A percentile compares a stretch with the other conserved stretches of the same genome.
These are phyloP conservation scores for Scutellaria minor DNA, from an alignment of 257 asterid genomes.

Conservation along the genomic window DNA sequence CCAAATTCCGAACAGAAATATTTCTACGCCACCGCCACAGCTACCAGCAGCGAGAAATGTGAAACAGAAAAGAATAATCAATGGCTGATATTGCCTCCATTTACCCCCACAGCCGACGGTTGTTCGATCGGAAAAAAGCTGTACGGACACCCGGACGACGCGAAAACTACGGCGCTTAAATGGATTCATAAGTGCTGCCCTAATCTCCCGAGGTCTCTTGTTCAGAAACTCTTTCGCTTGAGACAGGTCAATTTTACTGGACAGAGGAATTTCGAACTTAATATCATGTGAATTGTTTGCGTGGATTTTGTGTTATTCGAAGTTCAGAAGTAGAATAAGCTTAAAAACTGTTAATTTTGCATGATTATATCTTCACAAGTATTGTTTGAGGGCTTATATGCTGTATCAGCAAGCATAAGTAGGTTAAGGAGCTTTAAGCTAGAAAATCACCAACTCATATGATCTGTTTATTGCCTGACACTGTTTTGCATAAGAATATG, in stretches of 20 bases:
- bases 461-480: neutral
- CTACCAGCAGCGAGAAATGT: conserved; percentile 32
- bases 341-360: conserved; percentile 15
- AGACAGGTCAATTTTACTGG: conserved; percentile 62
- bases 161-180: conserved; percentile 66
- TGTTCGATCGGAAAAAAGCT: conserved; percentile 57
- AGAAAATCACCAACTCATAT: neutral
- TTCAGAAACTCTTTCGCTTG: conserved; percentile 86
- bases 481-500: conserved; percentile 8
- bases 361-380: conserved; percentile 4
- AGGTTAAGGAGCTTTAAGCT: conserved; percentile 1
- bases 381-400: conserved; percentile 8
- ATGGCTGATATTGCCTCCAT: conserved; percentile 76
- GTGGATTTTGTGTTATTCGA: neutral
- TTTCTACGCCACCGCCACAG: conserved; percentile 40
- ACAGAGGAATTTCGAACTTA: neutral
- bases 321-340: neutral
- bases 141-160: conserved; percentile 33
- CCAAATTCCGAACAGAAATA: conserved; percentile 20
- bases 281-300: neutral
- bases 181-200: conserved; percentile 90
- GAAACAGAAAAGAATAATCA: conserved; percentile 36
- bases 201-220: conserved; percentile 77
- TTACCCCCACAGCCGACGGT: conserved; percentile 56
- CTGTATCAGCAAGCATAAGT: neutral